Base-by-base conservation (phyloP, 805 yeast species). In the Nakazawaea laoshanensis region DNA sequence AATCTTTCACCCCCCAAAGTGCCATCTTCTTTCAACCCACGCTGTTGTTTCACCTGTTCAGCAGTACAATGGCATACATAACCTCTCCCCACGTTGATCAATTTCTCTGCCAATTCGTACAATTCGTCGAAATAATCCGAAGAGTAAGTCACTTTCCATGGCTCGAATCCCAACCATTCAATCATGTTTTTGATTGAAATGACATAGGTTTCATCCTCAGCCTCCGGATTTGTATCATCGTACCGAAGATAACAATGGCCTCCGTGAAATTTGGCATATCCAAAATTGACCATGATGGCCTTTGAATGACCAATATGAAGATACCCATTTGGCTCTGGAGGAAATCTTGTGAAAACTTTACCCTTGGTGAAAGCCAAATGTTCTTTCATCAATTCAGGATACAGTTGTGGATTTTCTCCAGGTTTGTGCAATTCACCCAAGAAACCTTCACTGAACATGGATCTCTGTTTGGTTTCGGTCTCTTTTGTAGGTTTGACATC, bases 141-240 rank as follows among this genome's bases (percentile, higher is more conserved):
- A 4, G 97, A 89, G 58, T 92, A 87, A 4, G 99, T 92, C 48
- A 89, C 72, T 53, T 85, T 84, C 85, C 85, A 88, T 20, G 99
- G 99, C 44, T 65, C 57, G 52, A 85, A 92, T 12, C 99, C 99
- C 40, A 92, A 69, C 99, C 99, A 92, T 39, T 69, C 67, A 32
- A 92, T 81, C 74, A 89, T 84, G 42, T 77, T 77, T 50, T 74
- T 64, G 40, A 92, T 92, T 29, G 94, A 77, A 44, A 74, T 76
- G 57, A 92, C 86, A 55, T 82, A 92, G 35, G 75, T 74, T 46
- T 87, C 96, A 46, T 92, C 96, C 61, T 92, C 99, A 28, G 96
- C 96, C 60, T 92, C 98, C 2, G 99, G 99, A 51, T 92, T 92
- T 21, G 99, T 92, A 54, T 92, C 99, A 58, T 92, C 99, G 48